Percentiles rank a stretch among this genome's conserved stretches.
These are phyloP conservation scores for Arabidopsis hybrid DNA, from an alignment of 441 rosid genomes.

Conservation along the genomic window DNA sequence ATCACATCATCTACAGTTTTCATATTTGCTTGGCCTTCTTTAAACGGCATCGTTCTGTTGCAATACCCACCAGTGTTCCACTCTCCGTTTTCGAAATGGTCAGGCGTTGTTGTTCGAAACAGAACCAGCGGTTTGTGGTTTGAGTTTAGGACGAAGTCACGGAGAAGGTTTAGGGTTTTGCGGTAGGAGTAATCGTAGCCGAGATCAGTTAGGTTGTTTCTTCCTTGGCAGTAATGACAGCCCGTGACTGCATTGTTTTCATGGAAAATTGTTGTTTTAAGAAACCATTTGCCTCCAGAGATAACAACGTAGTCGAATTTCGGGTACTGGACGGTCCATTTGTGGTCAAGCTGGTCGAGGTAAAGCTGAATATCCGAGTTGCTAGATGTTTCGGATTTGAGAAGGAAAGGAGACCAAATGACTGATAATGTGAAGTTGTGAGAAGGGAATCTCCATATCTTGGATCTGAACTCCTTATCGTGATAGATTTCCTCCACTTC, in stretches of 20 bases:
- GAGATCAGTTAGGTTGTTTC: slow-evolving; percentile 59
- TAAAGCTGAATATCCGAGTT: slow-evolving; percentile 55
- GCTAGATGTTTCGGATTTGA: slow-evolving; percentile 51
- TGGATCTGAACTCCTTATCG: slow-evolving; percentile 62
- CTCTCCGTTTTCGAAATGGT: slow-evolving; percentile 73
- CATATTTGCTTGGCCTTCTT: slow-evolving; percentile 52
- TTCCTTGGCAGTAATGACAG: slow-evolving; percentile 60
- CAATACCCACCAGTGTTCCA: slow-evolving; percentile 76
- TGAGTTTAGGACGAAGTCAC: slow-evolving; percentile 44
- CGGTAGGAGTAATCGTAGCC: slow-evolving; percentile 60
- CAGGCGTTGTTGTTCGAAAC: slow-evolving; percentile 66
- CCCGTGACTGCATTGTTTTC: slow-evolving; percentile 57
- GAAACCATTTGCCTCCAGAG: slow-evolving; percentile 76
- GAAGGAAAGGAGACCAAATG: slow-evolving; percentile 63
- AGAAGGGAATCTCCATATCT: slow-evolving; percentile 61
- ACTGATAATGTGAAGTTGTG: slow-evolving; percentile 67
- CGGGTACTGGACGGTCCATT: slow-evolving; percentile 55
- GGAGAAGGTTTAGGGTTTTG: slow-evolving; percentile 50
- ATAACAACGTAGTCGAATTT: slow-evolving; percentile 57
- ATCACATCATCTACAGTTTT: slow-evolving; percentile 50
- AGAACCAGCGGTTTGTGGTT: slow-evolving; percentile 51
- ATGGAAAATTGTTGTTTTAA: slow-evolving; percentile 59
- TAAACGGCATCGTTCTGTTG: slow-evolving; percentile 57
- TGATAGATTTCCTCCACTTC: slow-evolving; percentile 60
- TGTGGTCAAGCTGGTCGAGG: slow-evolving; percentile 59